phyloP scores from a whole-genome alignment of 352 stramenopile species.

The Globisporangium sylvaticum region DNA sequence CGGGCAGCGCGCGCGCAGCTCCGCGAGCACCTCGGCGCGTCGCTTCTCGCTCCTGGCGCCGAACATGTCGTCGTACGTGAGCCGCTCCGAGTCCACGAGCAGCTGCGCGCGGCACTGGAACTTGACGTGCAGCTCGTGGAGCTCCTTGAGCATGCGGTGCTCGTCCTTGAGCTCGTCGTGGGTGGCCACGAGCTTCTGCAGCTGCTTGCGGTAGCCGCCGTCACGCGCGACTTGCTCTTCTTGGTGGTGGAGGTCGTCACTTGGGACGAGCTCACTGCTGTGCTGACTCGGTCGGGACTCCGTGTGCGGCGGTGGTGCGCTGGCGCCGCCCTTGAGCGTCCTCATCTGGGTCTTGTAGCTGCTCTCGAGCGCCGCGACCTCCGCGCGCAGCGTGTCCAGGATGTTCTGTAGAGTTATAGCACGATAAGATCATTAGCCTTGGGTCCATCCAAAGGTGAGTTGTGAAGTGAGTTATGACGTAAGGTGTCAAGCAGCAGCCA shows the following conservation, averaged over 20 bases:
- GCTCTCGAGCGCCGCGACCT: conserved; percentile 25
- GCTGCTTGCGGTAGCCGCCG: not conserved
- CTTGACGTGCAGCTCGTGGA: conserved; percentile 17
- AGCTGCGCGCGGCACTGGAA: conserved; percentile 31
- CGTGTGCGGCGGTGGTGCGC: not conserved
- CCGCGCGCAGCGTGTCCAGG: conserved; percentile 22
- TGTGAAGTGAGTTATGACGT: not conserved
- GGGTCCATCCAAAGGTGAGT: not conserved
- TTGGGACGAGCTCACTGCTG: not conserved
- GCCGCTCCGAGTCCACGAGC: conserved; percentile 13
- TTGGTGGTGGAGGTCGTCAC: not conserved
- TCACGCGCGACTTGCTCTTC: not conserved
- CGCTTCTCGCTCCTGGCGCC: conserved; percentile 3
- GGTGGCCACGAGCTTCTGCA: conserved; percentile 20
- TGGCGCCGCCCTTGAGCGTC: conserved; percentile 4
- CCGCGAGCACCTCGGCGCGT: conserved; percentile 6
- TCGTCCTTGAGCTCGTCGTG: conserved; percentile 22
- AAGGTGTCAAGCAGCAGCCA: not conserved
- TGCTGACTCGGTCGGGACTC: not conserved
- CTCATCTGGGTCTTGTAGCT: conserved; percentile 23
- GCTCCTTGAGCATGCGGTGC: conserved; percentile 19
- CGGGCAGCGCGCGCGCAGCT: conserved; percentile 5
- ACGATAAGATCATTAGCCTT: not conserved
- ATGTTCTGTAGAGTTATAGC: conserved; percentile 15
- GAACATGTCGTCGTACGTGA: conserved; percentile 2